These are phyloP conservation scores for Suhomyces emberorum DNA, from an alignment of 805 yeast genomes.

Conservation along the genomic window DNA sequence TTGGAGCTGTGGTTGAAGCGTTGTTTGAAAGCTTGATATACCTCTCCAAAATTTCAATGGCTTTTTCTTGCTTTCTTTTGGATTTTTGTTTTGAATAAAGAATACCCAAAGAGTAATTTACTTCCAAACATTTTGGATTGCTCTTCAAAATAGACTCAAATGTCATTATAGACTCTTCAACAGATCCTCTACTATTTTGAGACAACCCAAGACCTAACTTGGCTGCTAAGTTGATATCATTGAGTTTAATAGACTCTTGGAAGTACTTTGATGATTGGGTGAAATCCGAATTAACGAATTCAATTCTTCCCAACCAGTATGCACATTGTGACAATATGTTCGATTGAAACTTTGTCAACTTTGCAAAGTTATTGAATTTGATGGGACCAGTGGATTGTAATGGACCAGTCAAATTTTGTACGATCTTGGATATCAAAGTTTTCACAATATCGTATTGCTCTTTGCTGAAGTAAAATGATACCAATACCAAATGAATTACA, in stretches of 20 bases:
- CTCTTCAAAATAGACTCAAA: conserved; percentile 70
- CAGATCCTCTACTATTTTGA: conserved; percentile 66
- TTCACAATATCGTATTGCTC: conserved; percentile 57
- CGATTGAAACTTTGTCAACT: conserved; percentile 26
- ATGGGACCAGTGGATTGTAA: conserved; percentile 2
- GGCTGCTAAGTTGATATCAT: conserved; percentile 65
- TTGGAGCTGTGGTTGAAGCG: conserved; percentile 18
- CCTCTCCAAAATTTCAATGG: conserved; percentile 64
- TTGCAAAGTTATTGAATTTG: conserved; percentile 15
- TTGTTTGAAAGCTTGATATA: conserved; percentile 63
- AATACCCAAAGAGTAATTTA: conserved; percentile 71
- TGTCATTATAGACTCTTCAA: conserved; percentile 81
- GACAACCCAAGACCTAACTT: conserved; percentile 85
- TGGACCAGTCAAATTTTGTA: conserved; percentile 22
- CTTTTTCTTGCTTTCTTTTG: conserved; percentile 43
- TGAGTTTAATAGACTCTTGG: conserved; percentile 64
- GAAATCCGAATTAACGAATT: conserved; percentile 57
- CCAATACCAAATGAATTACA: conserved; percentile 62
- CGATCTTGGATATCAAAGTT: conserved; percentile 51
- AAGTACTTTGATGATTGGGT: conserved; percentile 70
- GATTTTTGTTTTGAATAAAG: conserved; percentile 55
- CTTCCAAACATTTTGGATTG: conserved; percentile 69
- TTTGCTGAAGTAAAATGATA: conserved; percentile 69
- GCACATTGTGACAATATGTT: conserved; percentile 34
- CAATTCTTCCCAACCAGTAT: conserved; percentile 85